These are phyloP conservation scores for Venturia nashicola DNA, from an alignment of 2,329 filamentous ascomycete species.

Conservation along the genomic window DNA sequence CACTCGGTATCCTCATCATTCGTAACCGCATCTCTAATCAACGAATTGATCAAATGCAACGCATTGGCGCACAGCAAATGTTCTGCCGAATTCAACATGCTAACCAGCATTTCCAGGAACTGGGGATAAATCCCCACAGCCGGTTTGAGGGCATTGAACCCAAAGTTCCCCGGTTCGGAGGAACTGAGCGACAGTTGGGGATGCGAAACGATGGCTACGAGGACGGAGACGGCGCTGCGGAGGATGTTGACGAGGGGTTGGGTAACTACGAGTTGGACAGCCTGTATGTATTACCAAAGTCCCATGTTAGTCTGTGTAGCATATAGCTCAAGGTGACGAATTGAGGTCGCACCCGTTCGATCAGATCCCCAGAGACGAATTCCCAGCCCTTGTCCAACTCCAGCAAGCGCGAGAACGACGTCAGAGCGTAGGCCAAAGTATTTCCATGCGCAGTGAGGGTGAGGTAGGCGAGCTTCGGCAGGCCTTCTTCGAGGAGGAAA, in stretches of 20 bases:
- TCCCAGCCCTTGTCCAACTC: constrained; percentile 99
- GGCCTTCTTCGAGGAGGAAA: constrained; percentile 81
- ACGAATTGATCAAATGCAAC: constrained; percentile 84
- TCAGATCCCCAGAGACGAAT: constrained; percentile 61
- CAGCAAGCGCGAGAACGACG: constrained; percentile 73
- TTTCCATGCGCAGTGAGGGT: constrained; percentile 82
- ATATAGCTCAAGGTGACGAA: neutral
- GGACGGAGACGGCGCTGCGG: constrained; percentile 88
- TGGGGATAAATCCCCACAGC: constrained; percentile 83
- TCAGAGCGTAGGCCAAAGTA: constrained; percentile 87
- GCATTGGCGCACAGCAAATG: constrained; percentile 93
- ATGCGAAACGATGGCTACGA: constrained; percentile 85
- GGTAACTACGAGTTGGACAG: constrained; percentile 86
- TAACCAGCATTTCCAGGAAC: constrained; percentile 89
- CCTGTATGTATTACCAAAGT: constrained; percentile 25
- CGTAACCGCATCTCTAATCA: constrained; percentile 84
- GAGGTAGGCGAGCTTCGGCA: constrained; percentile 68
- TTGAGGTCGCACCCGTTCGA: constrained; percentile 43
- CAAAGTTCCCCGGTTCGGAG: constrained; percentile 54
- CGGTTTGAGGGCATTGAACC: constrained; percentile 84
- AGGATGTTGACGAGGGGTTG: constrained; percentile 97
- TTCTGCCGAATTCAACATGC: constrained; percentile 82
- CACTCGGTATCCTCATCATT: constrained; percentile 71
- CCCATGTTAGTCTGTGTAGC: constrained; percentile 3
- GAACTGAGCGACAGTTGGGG: constrained; percentile 42